Percentiles rank a stretch among this genome's conserved stretches.
Evolutionary conservation across 441 rosid genomes (phyloP).

Genomic region (Arabidopsis lyrata): DNA sequence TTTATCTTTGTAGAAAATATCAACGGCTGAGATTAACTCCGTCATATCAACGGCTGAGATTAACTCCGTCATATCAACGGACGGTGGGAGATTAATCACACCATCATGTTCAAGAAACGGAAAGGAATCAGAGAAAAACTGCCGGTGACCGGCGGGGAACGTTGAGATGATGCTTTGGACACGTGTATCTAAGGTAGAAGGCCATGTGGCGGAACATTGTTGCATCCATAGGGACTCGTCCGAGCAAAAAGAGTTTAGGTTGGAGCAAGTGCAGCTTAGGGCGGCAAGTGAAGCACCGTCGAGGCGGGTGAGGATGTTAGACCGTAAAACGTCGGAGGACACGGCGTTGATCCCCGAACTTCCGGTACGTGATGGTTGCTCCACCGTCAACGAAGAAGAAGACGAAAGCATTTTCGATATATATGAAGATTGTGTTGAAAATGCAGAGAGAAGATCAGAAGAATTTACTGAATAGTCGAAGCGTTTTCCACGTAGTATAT

Average conservation of each 20-base stretch:
- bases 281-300: slow-evolving; percentile 74
- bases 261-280: slow-evolving; percentile 55
- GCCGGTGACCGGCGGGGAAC: slow-evolving; percentile 63
- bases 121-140: slow-evolving; percentile 69
- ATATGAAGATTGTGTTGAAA: neutral
- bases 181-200: slow-evolving; percentile 55
- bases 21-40: slow-evolving; percentile 70
- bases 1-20: slow-evolving; percentile 52
- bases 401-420: neutral
- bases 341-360: slow-evolving; percentile 43
- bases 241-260: slow-evolving; percentile 55
- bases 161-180: slow-evolving; percentile 51
- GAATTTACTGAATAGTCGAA: neutral
- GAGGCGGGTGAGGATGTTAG: slow-evolving; percentile 69
- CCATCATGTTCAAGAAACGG: slow-evolving; percentile 49
- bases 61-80: slow-evolving; percentile 37
- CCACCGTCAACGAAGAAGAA: neutral
- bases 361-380: slow-evolving; percentile 2
- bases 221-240: slow-evolving; percentile 58
- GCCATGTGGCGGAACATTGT: slow-evolving; percentile 67
- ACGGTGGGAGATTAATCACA: slow-evolving; percentile 1
- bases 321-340: slow-evolving; percentile 55
- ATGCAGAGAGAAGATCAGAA: neutral
- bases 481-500: neutral
- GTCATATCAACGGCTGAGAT: slow-evolving; percentile 51